Evolutionary conservation across 192 early-diverging fungal genomes (phyloP).

Genomic region (Podila horticola): DNA sequence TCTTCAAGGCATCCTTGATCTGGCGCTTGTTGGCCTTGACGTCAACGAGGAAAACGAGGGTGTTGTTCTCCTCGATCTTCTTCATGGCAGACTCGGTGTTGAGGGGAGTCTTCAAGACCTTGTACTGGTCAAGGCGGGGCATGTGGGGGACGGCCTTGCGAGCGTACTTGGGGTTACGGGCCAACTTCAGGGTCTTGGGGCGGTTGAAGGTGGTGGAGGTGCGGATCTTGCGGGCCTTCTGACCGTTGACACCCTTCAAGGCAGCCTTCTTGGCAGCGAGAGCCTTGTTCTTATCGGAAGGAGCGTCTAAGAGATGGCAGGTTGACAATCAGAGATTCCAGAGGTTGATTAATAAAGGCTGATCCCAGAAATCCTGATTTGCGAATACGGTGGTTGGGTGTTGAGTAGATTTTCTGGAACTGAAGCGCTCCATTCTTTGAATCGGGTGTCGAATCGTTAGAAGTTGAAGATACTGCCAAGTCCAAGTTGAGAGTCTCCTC

Average conservation of each 20-base stretch:
- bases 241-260: conserved; percentile 91
- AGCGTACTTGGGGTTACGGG: conserved; percentile 92
- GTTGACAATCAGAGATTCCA: too few species aligned
- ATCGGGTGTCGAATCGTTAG: too few species aligned
- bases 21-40: conserved; percentile 98
- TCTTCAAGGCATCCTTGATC: conserved; percentile 98
- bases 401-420: too few species aligned
- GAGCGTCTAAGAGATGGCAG: conserved; percentile 13
- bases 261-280: conserved; percentile 97
- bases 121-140: conserved; percentile 90
- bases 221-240: conserved; percentile 88
- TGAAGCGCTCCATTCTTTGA: too few species aligned
- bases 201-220: conserved; percentile 93
- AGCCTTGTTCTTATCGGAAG: conserved; percentile 82
- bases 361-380: too few species aligned
- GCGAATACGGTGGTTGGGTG: too few species aligned
- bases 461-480: too few species aligned
- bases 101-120: conserved; percentile 89
- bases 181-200: conserved; percentile 94
- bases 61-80: conserved; percentile 99
- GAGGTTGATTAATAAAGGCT: too few species aligned
- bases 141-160: conserved; percentile 87
- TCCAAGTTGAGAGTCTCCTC: too few species aligned
- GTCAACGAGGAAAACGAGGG: conserved; percentile 97
- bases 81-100: conserved; percentile 99